phyloP scores from a whole-genome alignment of 2,329 filamentous ascomycete genomes.

The Penicillium sp. region DNA sequence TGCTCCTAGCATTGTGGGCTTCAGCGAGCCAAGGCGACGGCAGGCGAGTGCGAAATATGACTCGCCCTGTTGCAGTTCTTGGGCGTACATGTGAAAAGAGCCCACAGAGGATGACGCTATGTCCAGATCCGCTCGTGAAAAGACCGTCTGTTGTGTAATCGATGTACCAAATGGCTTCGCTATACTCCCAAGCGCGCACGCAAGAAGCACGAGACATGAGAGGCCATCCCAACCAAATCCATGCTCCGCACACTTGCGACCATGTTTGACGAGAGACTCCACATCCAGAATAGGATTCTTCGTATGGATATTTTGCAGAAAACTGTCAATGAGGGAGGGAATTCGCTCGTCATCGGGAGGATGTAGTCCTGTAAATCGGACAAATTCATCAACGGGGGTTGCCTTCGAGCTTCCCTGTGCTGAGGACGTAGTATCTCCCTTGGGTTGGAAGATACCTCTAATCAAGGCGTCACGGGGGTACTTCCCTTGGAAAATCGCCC shows the following conservation, averaged over 20 bases:
- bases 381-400: too few relatives aligned
- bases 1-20: conserved; percentile 35
- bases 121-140: not conserved
- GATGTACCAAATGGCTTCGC: conserved; percentile 26
- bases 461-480: conserved; percentile 4
- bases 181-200: conserved; percentile 35
- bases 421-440: too few relatives aligned
- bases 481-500: conserved; percentile 9
- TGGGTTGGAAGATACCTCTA: conserved; percentile 7
- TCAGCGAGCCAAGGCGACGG: conserved; percentile 33
- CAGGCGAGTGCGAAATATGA: conserved; percentile 36
- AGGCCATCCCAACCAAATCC: conserved; percentile 37
- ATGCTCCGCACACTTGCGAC: conserved; percentile 26
- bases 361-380: too few relatives aligned
- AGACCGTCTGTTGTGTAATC: not conserved
- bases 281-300: conserved; percentile 44
- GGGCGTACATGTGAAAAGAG: conserved; percentile 7
- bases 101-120: not conserved
- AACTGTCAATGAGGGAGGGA: conserved; percentile 32
- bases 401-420: too few relatives aligned
- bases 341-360: conserved; percentile 31
- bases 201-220: conserved; percentile 39
- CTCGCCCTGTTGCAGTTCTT: conserved; percentile 27
- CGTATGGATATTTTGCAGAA: conserved; percentile 40
- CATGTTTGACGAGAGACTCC: conserved; percentile 27